A percentile compares a stretch with the other conserved stretches of the same genome.
Evolutionary conservation across 2,329 filamentous ascomycete genomes (phyloP).

Genomic region (Thelonectria rubi): DNA sequence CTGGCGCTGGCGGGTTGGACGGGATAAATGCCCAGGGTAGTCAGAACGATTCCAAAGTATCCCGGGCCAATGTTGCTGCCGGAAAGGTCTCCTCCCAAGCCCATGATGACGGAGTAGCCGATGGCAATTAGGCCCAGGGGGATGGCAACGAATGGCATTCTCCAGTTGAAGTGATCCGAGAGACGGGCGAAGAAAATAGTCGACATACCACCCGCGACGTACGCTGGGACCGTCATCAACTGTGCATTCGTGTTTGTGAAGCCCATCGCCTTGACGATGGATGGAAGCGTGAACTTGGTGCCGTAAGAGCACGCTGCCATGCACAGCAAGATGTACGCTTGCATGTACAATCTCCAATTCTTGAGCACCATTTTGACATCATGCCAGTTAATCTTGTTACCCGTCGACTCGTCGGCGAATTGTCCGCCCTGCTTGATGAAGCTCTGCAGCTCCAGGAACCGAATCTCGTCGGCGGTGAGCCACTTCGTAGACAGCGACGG

Average conservation of each 20-base stretch:
- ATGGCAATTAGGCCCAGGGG: conserved; percentile 34
- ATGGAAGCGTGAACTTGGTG: conserved; percentile 41
- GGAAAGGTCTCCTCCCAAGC: too few species aligned
- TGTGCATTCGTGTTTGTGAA: conserved; percentile 42
- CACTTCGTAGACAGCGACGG: conserved; percentile 48
- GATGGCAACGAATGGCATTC: conserved; percentile 38
- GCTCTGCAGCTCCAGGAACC: conserved; percentile 40
- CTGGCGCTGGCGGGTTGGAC: too few species aligned
- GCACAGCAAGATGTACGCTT: conserved; percentile 43
- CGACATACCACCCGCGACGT: conserved; percentile 68
- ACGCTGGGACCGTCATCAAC: conserved; percentile 64
- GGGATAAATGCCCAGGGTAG: too few species aligned
- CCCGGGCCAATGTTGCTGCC: too few species aligned
- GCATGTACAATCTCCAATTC: conserved; percentile 45
- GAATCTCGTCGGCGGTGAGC: conserved; percentile 43
- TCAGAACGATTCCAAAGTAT: too few species aligned
- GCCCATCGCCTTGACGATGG: conserved; percentile 39
- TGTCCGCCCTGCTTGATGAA: conserved; percentile 47
- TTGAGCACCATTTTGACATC: conserved; percentile 42
- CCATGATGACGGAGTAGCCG: conserved; percentile 35
- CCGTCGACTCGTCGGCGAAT: conserved; percentile 32
- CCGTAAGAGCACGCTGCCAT: conserved; percentile 41
- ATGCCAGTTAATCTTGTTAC: conserved; percentile 30
- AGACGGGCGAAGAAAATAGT: conserved; percentile 71
- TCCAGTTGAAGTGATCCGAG: conserved; percentile 66